Base-by-base conservation (phyloP, 1,139 yeast species). In the Blastobotrys illinoisensis region DNA sequence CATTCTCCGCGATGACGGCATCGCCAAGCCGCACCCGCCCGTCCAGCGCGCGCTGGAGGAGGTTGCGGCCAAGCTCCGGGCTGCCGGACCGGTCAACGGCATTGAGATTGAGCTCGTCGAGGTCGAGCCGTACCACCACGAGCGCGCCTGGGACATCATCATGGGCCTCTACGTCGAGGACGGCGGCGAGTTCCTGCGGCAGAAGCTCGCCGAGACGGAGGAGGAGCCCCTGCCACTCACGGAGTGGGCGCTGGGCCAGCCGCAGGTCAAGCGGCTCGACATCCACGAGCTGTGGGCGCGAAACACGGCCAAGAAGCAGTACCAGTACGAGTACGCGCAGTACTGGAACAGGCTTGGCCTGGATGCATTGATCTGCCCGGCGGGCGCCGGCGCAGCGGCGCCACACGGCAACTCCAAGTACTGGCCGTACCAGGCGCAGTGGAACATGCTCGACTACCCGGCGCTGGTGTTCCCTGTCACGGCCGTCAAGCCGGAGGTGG, bases 341-440 rank as follows among this genome's bases (percentile, higher is more conserved):
- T 68, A 68, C 56, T 76, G 79, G 73, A 64, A 79, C 56, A 69
- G 77, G 16, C 76, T 83, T 61, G 79, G 80, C 48, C 79, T 86
- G 50, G 95, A 87, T 64, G 81, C 84, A 63, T 76, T 87, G 55
- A 71, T 88, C 50, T 76, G 85, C 52, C 95, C 95, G 49, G 77
- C 83, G 5, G 83, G 84, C 66, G 80, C 80, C 56, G 86, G 86
- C 57, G 86, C 84, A 53, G 90, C 95, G 5, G 89, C 91, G 19
- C 79, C 77, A 51, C 81, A 84, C 16, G 83, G 80, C 49, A 78
- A 80, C 53, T 79, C 86, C 11, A 80, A 79, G 66, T 84, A 85
- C 70, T 86, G 95, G 93, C 85, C 88, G 3, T 63, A 62, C 52
- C 78, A 83, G 13, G 71, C 80, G 0, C 77, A 85, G 60, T 86